Evolutionary conservation across 345 rosid species (phyloP).

Genomic region (Arabidopsis arenosa): DNA sequence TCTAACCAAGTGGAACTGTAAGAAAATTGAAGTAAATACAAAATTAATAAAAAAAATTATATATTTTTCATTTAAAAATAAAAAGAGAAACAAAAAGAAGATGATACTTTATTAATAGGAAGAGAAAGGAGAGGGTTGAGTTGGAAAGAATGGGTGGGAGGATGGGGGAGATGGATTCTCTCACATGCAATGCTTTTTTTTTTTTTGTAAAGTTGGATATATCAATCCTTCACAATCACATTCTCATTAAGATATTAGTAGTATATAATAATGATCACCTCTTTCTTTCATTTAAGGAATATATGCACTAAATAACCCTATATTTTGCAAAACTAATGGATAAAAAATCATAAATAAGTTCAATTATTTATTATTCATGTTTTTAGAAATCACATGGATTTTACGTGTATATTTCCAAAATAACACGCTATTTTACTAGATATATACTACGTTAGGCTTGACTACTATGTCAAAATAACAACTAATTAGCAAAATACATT

Average conservation of each 20-base stretch:
- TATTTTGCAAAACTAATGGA: not conserved
- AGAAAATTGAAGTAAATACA: constrained; percentile 39
- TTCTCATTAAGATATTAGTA: constrained; percentile 12
- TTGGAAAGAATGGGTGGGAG: constrained; percentile 51
- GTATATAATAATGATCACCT: constrained; percentile 6
- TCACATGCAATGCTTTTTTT: constrained; percentile 46
- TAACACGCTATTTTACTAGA: not conserved
- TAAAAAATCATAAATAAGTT: not conserved
- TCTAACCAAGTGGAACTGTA: constrained; percentile 46
- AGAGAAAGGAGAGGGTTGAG: constrained; percentile 45
- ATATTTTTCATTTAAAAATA: not conserved
- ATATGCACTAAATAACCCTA: not conserved
- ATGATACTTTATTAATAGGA: constrained; percentile 42
- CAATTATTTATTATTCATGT: not conserved
- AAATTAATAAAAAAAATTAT: constrained; percentile 3
- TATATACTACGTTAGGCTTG: no score
- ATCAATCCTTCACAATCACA: constrained; percentile 27
- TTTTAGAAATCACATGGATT: not conserved
- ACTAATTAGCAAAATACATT: no score
- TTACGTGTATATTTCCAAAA: not conserved
- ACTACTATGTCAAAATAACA: no score
- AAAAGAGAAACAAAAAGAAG: constrained; percentile 44
- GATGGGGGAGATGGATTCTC: constrained; percentile 50
- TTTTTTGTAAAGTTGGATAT: constrained; percentile 17
- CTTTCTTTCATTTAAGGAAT: constrained; percentile 1